These are phyloP conservation scores for Hypomyces perniciosus DNA, from an alignment of 2,329 filamentous ascomycete species.

Conservation along the genomic window DNA sequence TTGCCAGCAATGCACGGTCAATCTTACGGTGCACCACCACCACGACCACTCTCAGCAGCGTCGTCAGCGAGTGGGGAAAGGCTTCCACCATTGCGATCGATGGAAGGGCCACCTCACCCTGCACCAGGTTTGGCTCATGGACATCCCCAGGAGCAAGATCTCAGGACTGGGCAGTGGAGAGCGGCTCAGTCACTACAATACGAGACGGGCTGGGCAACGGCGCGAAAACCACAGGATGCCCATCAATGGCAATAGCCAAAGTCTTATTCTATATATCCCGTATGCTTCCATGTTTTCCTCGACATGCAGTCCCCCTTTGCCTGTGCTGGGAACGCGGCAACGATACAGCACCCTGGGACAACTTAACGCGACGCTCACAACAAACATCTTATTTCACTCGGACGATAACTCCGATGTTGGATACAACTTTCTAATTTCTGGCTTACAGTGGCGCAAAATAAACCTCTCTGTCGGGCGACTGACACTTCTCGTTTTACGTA, in stretches of 20 bases:
- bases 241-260: slow-evolving; percentile 12
- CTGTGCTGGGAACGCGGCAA: slow-evolving; percentile 1
- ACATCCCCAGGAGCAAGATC: slow-evolving; percentile 29
- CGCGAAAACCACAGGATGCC: slow-evolving; percentile 20
- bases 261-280: slow-evolving; percentile 2
- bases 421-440: slow-evolving; percentile 8
- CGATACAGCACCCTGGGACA: background rate
- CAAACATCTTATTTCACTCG: slow-evolving; percentile 1
- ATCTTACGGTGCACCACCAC: slow-evolving; percentile 30
- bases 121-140: slow-evolving; percentile 19
- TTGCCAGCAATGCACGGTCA: slow-evolving; percentile 38
- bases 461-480: slow-evolving; percentile 16
- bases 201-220: slow-evolving; percentile 34
- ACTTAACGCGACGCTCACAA: background rate
- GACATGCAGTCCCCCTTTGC: background rate
- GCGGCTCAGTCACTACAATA: slow-evolving; percentile 25
- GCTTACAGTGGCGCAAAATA: slow-evolving; percentile 12
- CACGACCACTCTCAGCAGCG: slow-evolving; percentile 33
- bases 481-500: slow-evolving; percentile 13
- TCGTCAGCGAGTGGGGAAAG: slow-evolving; percentile 35
- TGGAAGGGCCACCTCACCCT: slow-evolving; percentile 32
- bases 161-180: slow-evolving; percentile 32
- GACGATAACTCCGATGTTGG: slow-evolving; percentile 5
- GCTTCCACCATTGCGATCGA: slow-evolving; percentile 42
- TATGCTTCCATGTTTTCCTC: too few relatives aligned